Evolutionary conservation across 176 grass and related monocot genomes (phyloP).

Genomic region (Tillandsia leiboldiana): DNA sequence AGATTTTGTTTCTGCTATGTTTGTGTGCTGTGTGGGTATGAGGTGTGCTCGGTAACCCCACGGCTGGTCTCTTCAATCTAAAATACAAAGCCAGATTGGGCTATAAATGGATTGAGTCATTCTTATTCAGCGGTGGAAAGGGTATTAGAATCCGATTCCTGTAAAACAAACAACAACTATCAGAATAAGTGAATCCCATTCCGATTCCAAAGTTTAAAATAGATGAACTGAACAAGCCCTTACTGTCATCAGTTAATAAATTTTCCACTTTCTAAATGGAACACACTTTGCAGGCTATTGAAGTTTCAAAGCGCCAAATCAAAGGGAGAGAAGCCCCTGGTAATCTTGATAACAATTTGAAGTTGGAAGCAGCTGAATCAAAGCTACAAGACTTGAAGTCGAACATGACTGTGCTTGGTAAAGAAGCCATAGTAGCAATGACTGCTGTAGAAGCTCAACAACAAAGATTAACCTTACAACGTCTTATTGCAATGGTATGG

Average conservation of each 20-base stretch:
- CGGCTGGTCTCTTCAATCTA: too few relatives aligned
- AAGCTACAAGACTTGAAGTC: slow-evolving; percentile 93
- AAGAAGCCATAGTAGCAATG: slow-evolving; percentile 86
- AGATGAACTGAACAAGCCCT: too few relatives aligned
- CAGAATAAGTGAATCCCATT: too few relatives aligned
- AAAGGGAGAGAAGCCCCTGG: slow-evolving; percentile 65
- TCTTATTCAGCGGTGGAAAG: too few relatives aligned
- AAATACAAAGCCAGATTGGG: too few relatives aligned
- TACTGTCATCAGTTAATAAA: not conserved
- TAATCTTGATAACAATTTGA: slow-evolving; percentile 55
- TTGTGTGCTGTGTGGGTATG: too few relatives aligned
- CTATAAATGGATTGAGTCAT: too few relatives aligned
- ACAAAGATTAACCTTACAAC: slow-evolving; percentile 81
- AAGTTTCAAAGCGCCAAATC: slow-evolving; percentile 82
- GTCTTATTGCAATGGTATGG: slow-evolving; percentile 78
- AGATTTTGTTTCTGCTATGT: too few relatives aligned
- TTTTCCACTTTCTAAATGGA: not conserved
- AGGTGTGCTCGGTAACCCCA: too few relatives aligned
- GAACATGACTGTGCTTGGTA: slow-evolving; percentile 69
- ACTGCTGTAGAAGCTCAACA: slow-evolving; percentile 81
- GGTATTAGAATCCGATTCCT: too few relatives aligned
- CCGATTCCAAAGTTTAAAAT: too few relatives aligned
- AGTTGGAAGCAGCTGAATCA: slow-evolving; percentile 80
- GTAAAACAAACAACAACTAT: too few relatives aligned
- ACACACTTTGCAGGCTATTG: slow-evolving; percentile 47